Evolutionary conservation across 495 filamentous ascomycete genomes (phyloP).

Genomic region (Neurospora sp.): DNA sequence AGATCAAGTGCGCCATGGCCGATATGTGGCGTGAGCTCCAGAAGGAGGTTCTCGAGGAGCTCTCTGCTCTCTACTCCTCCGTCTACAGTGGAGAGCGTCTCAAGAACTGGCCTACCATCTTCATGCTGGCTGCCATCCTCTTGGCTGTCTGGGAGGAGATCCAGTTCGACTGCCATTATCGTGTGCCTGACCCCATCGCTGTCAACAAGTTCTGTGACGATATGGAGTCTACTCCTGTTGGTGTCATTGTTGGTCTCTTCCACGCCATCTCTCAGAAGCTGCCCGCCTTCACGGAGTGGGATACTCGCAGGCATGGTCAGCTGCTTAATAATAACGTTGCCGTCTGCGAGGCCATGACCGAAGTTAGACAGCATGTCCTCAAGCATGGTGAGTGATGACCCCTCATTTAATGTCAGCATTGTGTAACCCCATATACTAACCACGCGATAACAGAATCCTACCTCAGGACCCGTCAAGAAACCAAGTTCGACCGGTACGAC

Average conservation of each 20-base stretch:
- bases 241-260: slow-evolving; percentile 90
- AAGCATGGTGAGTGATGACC: slow-evolving; percentile 63
- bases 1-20: slow-evolving; percentile 88
- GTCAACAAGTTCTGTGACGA: slow-evolving; percentile 88
- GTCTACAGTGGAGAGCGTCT: slow-evolving; percentile 89
- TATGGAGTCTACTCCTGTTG: slow-evolving; percentile 89
- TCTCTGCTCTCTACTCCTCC: slow-evolving; percentile 79
- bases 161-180: slow-evolving; percentile 93
- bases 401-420: not conserved
- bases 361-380: slow-evolving; percentile 78
- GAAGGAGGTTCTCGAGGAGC: slow-evolving; percentile 87
- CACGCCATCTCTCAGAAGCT: slow-evolving; percentile 92
- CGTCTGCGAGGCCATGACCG: slow-evolving; percentile 88
- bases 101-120: slow-evolving; percentile 97
- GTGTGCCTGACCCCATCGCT: slow-evolving; percentile 66
- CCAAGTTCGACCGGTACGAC: slow-evolving; percentile 77
- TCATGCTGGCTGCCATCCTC: slow-evolving; percentile 83
- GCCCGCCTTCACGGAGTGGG: slow-evolving; percentile 83
- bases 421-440: slow-evolving; percentile 6
- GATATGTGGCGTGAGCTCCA: slow-evolving; percentile 94
- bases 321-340: slow-evolving; percentile 77
- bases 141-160: slow-evolving; percentile 94
- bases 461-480: slow-evolving; percentile 42
- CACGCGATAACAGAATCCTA: slow-evolving; percentile 36
- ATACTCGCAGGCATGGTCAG: slow-evolving; percentile 77